Evolutionary conservation across 192 early-diverging fungal genomes (phyloP).

Genomic region (Linnemannia elongata): DNA sequence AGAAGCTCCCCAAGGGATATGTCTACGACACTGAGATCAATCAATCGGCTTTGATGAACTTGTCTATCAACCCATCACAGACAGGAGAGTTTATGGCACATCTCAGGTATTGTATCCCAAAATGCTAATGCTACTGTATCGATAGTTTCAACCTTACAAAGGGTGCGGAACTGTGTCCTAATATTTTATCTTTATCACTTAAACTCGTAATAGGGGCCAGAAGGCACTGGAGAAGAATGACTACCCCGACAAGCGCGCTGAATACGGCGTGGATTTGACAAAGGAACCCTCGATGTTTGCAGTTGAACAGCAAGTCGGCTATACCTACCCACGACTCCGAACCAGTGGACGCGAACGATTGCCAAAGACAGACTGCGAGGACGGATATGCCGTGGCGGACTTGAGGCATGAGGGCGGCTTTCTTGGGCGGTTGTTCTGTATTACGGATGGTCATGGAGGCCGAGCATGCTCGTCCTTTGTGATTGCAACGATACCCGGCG

Average conservation of each 20-base stretch:
- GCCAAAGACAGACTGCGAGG: constrained; percentile 67
- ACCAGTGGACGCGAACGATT: constrained; percentile 60
- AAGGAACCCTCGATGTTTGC: constrained; percentile 64
- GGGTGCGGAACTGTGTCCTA: background rate
- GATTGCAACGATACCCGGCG: constrained; percentile 59
- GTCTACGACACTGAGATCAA: constrained; percentile 39
- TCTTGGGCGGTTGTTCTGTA: constrained; percentile 62
- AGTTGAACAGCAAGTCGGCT: constrained; percentile 68
- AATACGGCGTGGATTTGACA: constrained; percentile 55
- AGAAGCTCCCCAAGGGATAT: constrained; percentile 36
- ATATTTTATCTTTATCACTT: background rate
- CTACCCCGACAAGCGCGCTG: constrained; percentile 32
- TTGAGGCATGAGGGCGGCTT: constrained; percentile 49
- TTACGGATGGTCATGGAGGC: constrained; percentile 73
- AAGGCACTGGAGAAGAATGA: constrained; percentile 33
- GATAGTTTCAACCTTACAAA: background rate
- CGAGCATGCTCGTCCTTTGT: constrained; percentile 68
- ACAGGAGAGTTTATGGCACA: constrained; percentile 33
- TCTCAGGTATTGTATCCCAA: constrained; percentile 12
- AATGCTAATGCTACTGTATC: background rate
- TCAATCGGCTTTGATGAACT: constrained; percentile 29
- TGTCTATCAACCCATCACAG: constrained; percentile 31
- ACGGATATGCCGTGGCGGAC: constrained; percentile 66
- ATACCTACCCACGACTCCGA: constrained; percentile 68
- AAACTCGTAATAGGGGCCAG: constrained; percentile 1